Percentiles rank a stretch among this genome's conserved stretches.
Evolutionary conservation across 169 alveolate genomes (phyloP).

Genomic region (Babesia ovis): DNA sequence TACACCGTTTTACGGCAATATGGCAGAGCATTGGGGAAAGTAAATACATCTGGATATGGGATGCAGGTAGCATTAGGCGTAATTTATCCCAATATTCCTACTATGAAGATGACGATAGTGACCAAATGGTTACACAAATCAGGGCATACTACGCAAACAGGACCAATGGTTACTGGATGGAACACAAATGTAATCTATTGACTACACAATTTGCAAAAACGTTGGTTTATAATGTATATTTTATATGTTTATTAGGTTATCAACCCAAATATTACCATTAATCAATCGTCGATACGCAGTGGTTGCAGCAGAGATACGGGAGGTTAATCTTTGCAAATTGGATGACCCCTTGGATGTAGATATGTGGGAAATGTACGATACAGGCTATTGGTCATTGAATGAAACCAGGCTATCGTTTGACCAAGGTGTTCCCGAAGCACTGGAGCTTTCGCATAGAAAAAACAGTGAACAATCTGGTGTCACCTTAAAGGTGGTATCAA

Average conservation of each 20-base stretch:
- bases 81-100: slow-evolving; percentile 2
- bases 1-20: neutral
- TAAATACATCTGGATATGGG: neutral
- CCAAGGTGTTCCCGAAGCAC: slow-evolving; percentile 16
- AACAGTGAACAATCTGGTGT: neutral
- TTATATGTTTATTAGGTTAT: neutral
- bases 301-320: slow-evolving; percentile 24
- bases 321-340: neutral
- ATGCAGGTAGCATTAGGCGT: neutral
- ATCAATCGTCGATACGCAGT: slow-evolving; percentile 9
- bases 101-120: slow-evolving; percentile 24
- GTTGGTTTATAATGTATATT: neutral
- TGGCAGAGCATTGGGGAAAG: neutral
- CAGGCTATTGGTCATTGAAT: neutral
- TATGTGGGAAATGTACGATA: too few species aligned
- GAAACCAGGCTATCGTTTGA: slow-evolving; percentile 8
- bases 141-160: neutral
- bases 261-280: neutral
- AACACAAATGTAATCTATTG: neutral
- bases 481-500: neutral
- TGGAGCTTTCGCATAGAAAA: slow-evolving; percentile 3
- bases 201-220: slow-evolving; percentile 22
- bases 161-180: slow-evolving; percentile 36
- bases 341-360: neutral
- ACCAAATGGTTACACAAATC: slow-evolving; percentile 6